A percentile compares a stretch with the other conserved stretches of the same genome.
Evolutionary conservation across 345 rosid species (phyloP).

Genomic region (Rhodamnia rubescens): DNA sequence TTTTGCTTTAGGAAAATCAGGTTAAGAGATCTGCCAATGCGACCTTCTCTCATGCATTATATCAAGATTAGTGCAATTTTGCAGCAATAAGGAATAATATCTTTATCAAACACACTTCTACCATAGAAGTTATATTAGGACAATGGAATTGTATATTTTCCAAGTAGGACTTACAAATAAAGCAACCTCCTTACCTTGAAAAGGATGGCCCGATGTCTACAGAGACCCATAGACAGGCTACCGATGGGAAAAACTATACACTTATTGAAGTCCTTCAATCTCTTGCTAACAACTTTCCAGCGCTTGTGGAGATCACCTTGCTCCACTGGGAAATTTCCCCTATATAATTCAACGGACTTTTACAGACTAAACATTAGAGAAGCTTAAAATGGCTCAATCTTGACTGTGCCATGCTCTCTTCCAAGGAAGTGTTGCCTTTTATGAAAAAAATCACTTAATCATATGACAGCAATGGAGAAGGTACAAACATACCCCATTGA

Average conservation of each 20-base stretch:
- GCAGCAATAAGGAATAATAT: not conserved
- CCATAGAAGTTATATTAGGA: not conserved
- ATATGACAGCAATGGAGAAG: not conserved
- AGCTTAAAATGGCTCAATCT: not conserved
- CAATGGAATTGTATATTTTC: not conserved
- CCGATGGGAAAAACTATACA: constrained; percentile 87
- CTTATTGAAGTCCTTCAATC: constrained; percentile 53
- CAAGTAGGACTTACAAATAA: not conserved
- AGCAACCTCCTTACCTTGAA: constrained; percentile 50
- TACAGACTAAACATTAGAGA: not conserved
- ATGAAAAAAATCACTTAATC: not conserved
- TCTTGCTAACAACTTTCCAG: constrained; percentile 66
- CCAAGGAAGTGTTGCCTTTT: not conserved
- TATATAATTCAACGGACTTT: constrained; percentile 17
- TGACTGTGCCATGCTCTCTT: not conserved
- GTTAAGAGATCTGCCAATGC: not conserved
- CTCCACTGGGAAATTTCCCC: constrained; percentile 74
- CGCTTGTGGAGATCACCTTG: constrained; percentile 74
- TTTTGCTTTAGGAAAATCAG: not conserved
- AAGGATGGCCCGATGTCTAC: constrained; percentile 91
- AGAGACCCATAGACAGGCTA: constrained; percentile 72
- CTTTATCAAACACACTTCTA: not conserved
- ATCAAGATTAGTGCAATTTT: not conserved
- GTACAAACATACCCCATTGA: constrained; percentile 59
- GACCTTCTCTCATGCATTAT: not conserved